Evolutionary conservation across 352 stramenopile species (phyloP).

Genomic region (Albugo laibachii): DNA sequence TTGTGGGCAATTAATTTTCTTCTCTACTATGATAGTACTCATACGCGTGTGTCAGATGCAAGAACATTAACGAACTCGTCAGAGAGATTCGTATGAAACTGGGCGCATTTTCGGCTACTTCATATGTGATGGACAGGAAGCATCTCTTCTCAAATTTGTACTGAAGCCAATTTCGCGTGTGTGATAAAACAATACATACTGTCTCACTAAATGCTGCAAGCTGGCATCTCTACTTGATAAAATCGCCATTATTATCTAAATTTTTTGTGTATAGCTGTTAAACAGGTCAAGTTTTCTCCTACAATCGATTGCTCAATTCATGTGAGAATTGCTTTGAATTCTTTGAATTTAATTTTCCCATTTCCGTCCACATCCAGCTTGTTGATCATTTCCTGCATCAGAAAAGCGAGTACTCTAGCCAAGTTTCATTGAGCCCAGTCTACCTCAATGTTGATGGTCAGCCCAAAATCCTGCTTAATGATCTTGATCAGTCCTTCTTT

Average conservation of each 20-base stretch:
- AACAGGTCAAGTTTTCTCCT: not conserved
- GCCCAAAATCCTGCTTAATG: constrained; percentile 91
- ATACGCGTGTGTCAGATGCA: constrained; percentile 72
- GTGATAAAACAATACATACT: constrained; percentile 57
- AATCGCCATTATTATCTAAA: constrained; percentile 58
- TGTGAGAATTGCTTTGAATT: constrained; percentile 88
- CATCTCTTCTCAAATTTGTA: constrained; percentile 90
- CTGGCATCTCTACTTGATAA: constrained; percentile 63
- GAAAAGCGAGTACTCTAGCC: not conserved
- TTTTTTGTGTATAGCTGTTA: constrained; percentile 63
- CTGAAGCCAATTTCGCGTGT: constrained; percentile 87
- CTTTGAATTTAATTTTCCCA: constrained; percentile 91
- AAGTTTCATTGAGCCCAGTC: not conserved
- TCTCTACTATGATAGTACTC: constrained; percentile 88
- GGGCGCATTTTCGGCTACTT: constrained; percentile 98
- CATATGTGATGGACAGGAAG: constrained; percentile 81
- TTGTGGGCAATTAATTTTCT: constrained; percentile 87
- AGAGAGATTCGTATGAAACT: constrained; percentile 87
- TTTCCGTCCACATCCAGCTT: constrained; percentile 88
- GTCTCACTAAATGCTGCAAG: constrained; percentile 40
- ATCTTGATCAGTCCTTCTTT: constrained; percentile 79
- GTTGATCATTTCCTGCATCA: constrained; percentile 78
- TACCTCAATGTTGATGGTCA: constrained; percentile 91
- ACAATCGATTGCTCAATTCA: constrained; percentile 9
- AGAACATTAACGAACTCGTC: constrained; percentile 73